A percentile compares a stretch with the other conserved stretches of the same genome.
Evolutionary conservation across 139 green algal species (phyloP).

Genomic region (Picochlorum sp.): DNA sequence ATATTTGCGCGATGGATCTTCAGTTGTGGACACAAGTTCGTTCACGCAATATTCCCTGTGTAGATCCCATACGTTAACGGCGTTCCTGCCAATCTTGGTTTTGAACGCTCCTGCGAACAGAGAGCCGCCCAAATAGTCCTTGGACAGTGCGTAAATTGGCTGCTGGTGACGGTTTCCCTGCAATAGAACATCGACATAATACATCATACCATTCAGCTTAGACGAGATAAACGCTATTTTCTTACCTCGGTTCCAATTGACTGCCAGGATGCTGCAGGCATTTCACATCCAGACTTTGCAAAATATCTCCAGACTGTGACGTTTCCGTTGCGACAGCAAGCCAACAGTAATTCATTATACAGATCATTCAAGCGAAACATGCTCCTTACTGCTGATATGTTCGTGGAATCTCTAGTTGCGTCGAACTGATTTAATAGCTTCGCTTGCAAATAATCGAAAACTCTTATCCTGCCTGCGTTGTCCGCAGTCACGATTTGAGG

Average conservation of each 20-base stretch:
- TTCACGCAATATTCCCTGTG: constrained; percentile 39
- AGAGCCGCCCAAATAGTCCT: background rate
- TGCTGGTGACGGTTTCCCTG: background rate
- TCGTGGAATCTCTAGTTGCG: background rate
- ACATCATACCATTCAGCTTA: background rate
- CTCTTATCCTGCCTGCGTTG: constrained; percentile 41
- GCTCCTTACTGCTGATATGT: background rate
- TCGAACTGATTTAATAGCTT: constrained; percentile 4
- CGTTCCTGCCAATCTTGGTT: background rate
- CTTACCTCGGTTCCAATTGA: constrained; percentile 7
- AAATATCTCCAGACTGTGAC: constrained; percentile 71
- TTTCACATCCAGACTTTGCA: constrained; percentile 30
- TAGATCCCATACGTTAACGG: constrained; percentile 47
- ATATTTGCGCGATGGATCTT: background rate
- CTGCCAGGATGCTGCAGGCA: constrained; percentile 66
- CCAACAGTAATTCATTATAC: constrained; percentile 57
- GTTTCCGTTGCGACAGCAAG: constrained; percentile 50
- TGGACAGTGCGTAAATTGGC: background rate
- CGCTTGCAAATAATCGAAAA: constrained; percentile 38
- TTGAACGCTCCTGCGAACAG: background rate
- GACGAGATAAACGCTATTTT: background rate
- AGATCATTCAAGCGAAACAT: constrained; percentile 65
- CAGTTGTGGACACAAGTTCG: constrained; percentile 26
- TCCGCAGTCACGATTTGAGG: constrained; percentile 49
- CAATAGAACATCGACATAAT: background rate